Conservation (phyloP, 2,329 filamentous ascomycete species). For the Botryosphaeria dothidea region DNA sequence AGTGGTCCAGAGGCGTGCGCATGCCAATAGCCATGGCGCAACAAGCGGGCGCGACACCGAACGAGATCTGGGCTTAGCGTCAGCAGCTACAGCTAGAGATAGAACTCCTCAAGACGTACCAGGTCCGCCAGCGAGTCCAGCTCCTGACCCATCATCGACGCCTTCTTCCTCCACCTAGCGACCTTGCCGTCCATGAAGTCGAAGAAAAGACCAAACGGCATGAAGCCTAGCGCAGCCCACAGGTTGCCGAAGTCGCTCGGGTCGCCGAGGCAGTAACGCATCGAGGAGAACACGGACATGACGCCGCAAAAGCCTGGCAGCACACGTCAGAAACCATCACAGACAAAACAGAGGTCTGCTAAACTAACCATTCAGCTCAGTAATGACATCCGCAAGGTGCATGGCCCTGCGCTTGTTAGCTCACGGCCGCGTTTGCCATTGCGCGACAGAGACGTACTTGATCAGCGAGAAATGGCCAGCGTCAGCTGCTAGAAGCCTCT, state of each 20-base stretch:
- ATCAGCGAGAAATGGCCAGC: slow-evolving; percentile 69
- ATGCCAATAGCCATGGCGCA: slow-evolving; percentile 88
- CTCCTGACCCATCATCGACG: slow-evolving; percentile 96
- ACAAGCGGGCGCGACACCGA: slow-evolving; percentile 85
- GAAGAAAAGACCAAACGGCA: slow-evolving; percentile 93
- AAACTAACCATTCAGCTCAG: slow-evolving; percentile 68
- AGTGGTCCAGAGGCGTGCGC: slow-evolving; percentile 79
- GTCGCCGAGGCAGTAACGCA: slow-evolving; percentile 81
- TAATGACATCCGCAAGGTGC: slow-evolving; percentile 82
- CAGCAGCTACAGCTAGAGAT: background rate
- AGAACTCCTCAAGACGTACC: slow-evolving; percentile 54
- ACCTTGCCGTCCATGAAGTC: slow-evolving; percentile 98
- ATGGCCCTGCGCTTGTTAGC: slow-evolving; percentile 48
- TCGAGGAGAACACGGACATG: slow-evolving; percentile 93
- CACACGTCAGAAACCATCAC: background rate
- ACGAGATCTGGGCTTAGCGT: slow-evolving; percentile 72
- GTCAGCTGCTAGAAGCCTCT: slow-evolving; percentile 67
- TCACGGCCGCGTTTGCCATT: background rate
- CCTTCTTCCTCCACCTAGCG: slow-evolving; percentile 94
- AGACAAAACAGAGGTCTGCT: too few species aligned
- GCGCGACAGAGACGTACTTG: slow-evolving; percentile 31
- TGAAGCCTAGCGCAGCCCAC: slow-evolving; percentile 80
- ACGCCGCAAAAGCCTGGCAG: slow-evolving; percentile 75
- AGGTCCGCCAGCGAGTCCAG: slow-evolving; percentile 93
- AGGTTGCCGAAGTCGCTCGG: slow-evolving; percentile 67